Base-by-base conservation (phyloP, 2,329 filamentous ascomycete genomes). In the Reticulascus tulasneorum region DNA sequence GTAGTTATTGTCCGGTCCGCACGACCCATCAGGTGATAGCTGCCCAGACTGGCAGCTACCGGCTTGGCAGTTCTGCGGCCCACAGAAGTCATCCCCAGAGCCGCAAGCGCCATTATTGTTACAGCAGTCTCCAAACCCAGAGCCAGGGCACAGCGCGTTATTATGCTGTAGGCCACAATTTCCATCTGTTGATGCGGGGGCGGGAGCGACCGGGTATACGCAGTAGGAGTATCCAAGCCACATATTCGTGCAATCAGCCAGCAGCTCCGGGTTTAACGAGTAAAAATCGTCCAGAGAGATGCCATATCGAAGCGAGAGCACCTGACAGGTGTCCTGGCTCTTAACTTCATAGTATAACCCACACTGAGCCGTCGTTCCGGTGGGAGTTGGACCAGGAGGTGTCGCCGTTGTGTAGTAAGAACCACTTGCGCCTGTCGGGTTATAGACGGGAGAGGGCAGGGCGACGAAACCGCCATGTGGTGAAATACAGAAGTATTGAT, bases 211-310 rank as follows among this genome's bases (percentile, higher is more conserved):
- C 11, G 29, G 29, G 8, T 15, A 20, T 9, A 37, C 35, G 19
- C 35, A 37, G 35, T 37, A 37, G 22, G 12, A 12, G 12, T 25
- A 31, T 7, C 18, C 34, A 5, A 32, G 18, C 16, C 10, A 32
- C 16, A 37, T 15, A 18, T 37, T 37, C n/a, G 10, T 31, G 22
- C 34, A 37, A 4, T 23, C 25, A 11, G 21, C 20, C 10, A 11
- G 18, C n/a, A 37, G 9, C 12, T 30, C n/a, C 7, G 34, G 34
- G 22, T 37, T 37, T 10, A 37, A 15, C 22, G 31, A 37, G 27
- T 30, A 36, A 12, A 37, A 37, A 12, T 37, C 28, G 12, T n/a
- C 5, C 9, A 37, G 28, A 12, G 27, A 16, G 22, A 37, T 37
- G 21, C 16, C 22, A 9, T 35, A 17, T 11, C n/a, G 22, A 9